Evolutionary conservation across 2,329 filamentous ascomycete species (phyloP).

Genomic region (Neopestalotiopsis rosae): DNA sequence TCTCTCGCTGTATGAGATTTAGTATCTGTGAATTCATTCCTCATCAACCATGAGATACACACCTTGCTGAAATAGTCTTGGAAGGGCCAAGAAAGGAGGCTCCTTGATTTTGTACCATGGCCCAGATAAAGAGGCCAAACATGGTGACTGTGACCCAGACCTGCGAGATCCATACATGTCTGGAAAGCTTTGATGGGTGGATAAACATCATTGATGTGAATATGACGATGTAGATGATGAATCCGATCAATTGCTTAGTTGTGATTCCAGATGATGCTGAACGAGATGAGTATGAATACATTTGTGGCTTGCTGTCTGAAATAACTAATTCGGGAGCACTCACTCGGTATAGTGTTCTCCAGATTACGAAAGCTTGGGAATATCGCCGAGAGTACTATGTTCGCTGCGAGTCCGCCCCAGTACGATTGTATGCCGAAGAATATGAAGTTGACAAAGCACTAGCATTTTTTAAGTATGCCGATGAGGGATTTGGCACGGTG

Average conservation of each 20-base stretch:
- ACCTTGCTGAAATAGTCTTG: slow-evolving; percentile 16
- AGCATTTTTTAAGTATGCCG: background rate
- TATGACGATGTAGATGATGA: slow-evolving; percentile 42
- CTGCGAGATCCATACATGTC: slow-evolving; percentile 2
- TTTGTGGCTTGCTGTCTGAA: background rate
- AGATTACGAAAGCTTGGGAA: slow-evolving; percentile 41
- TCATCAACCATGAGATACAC: background rate
- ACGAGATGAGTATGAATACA: background rate
- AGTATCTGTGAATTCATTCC: background rate
- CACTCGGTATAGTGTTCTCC: slow-evolving; percentile 39
- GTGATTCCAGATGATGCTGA: slow-evolving; percentile 31
- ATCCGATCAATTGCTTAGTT: slow-evolving; percentile 41
- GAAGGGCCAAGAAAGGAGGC: slow-evolving; percentile 13
- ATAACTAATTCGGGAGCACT: slow-evolving; percentile 10
- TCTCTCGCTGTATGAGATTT: background rate
- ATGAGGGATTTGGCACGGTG: background rate
- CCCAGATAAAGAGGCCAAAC: slow-evolving; percentile 16
- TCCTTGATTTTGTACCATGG: slow-evolving; percentile 10
- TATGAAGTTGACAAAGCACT: slow-evolving; percentile 31
- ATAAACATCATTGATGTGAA: slow-evolving; percentile 20
- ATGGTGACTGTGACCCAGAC: slow-evolving; percentile 10
- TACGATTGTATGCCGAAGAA: slow-evolving; percentile 29
- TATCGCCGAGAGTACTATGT: slow-evolving; percentile 36
- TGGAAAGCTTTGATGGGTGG: slow-evolving; percentile 9
- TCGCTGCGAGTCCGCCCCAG: slow-evolving; percentile 40